Conservation (phyloP, 2,329 filamentous ascomycete genomes). For the Phyllosticta citribraziliensis region DNA sequence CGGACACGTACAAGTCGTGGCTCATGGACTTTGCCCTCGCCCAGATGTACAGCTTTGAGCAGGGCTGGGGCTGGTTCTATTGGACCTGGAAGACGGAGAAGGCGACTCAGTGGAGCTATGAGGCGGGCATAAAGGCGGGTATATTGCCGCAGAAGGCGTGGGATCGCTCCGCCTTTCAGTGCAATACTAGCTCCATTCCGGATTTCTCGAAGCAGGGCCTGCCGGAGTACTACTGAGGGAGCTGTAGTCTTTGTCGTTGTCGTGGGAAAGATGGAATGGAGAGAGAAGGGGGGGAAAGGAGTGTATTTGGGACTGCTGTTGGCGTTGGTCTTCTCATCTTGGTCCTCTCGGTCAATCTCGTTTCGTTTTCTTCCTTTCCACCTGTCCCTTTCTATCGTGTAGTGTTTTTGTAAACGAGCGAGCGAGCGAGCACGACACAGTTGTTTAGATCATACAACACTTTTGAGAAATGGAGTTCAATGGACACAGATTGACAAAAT, state of each 20-base stretch:
- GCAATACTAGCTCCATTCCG: constrained; percentile 27
- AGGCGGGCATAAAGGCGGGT: constrained; percentile 64
- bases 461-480: no score
- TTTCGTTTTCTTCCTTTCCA: neutral
- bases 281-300: no score
- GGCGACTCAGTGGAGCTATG: constrained; percentile 85
- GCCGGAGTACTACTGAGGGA: constrained; percentile 35
- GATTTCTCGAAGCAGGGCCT: constrained; percentile 31
- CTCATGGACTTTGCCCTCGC: constrained; percentile 85
- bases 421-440: neutral
- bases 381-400: neutral
- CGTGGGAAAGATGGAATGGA: neutral
- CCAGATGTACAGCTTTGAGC: constrained; percentile 91
- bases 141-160: constrained; percentile 56
- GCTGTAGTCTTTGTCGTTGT: no score
- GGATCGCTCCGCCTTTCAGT: constrained; percentile 31
- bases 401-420: neutral
- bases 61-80: constrained; percentile 96
- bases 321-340: neutral
- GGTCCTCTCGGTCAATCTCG: neutral
- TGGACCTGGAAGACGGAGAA: constrained; percentile 96
- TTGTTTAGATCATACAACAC: neutral
- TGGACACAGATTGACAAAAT: no score
- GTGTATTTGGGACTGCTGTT: neutral
- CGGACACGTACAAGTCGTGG: constrained; percentile 69